Evolutionary conservation across 2,329 filamentous ascomycete species (phyloP).

Genomic region (Beauveria varroae): DNA sequence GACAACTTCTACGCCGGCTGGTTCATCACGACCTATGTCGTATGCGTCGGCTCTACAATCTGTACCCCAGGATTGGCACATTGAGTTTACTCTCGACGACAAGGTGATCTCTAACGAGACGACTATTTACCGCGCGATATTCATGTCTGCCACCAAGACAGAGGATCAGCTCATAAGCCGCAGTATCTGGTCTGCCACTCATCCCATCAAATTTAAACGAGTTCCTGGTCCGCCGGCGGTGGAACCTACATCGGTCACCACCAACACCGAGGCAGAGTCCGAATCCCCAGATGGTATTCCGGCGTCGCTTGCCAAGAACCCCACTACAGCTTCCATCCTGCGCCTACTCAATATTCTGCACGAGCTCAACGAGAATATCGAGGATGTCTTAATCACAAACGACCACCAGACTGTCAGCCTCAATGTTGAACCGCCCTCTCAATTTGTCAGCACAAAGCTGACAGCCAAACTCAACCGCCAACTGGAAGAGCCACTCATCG

Average conservation of each 20-base stretch:
- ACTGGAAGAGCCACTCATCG: conserved; percentile 90
- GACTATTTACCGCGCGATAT: conserved; percentile 91
- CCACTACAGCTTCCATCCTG: conserved; percentile 79
- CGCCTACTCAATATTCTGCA: conserved; percentile 84
- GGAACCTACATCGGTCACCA: conserved; percentile 57
- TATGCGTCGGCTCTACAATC: conserved; percentile 80
- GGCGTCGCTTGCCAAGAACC: conserved; percentile 72
- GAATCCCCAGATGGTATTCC: conserved; percentile 58
- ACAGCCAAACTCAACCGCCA: conserved; percentile 97
- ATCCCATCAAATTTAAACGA: conserved; percentile 86
- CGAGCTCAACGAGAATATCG: conserved; percentile 84
- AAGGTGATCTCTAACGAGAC: conserved; percentile 84
- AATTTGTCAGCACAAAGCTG: conserved; percentile 97
- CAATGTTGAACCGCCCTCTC: conserved; percentile 74
- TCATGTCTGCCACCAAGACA: conserved; percentile 45
- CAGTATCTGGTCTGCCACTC: conserved; percentile 83
- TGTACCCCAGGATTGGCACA: conserved; percentile 88
- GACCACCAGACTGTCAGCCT: conserved; percentile 58
- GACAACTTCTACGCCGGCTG: conserved; percentile 40
- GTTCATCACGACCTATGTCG: conserved; percentile 62
- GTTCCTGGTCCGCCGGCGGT: conserved; percentile 74
- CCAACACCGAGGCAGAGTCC: conserved; percentile 38
- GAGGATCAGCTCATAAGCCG: conserved; percentile 59
- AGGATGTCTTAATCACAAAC: conserved; percentile 78
- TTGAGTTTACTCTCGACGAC: conserved; percentile 84